phyloP scores from a whole-genome alignment of 169 alveolate species.

The Eimeria zaria region DNA sequence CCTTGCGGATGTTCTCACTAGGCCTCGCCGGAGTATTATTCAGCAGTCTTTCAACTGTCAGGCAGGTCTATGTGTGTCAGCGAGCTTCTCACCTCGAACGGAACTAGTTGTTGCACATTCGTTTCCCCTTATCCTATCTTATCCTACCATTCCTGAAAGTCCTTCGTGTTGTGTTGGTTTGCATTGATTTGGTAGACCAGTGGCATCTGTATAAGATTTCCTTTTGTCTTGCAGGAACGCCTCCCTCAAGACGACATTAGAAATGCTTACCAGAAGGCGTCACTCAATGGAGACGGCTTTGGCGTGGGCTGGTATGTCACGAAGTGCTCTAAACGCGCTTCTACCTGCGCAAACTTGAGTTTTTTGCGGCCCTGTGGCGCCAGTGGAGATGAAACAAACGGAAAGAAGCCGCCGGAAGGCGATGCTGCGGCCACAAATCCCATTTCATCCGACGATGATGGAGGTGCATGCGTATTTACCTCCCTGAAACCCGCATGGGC shows the following conservation, averaged over 20 bases:
- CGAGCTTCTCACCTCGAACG: neutral
- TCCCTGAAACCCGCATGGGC: slow-evolving; percentile 86
- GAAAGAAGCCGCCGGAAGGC: neutral
- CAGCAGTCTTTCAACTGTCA: slow-evolving; percentile 85
- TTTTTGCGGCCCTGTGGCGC: neutral
- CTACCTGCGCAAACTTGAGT: slow-evolving; percentile 9
- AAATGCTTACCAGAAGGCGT: slow-evolving; percentile 76
- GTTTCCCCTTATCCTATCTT: neutral
- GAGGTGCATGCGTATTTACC: slow-evolving; percentile 82
- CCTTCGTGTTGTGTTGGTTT: neutral
- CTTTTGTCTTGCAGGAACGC: slow-evolving; percentile 68
- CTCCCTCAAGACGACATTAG: slow-evolving; percentile 56
- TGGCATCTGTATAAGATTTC: neutral
- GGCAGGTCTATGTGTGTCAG: slow-evolving; percentile 50
- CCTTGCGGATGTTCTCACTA: slow-evolving; percentile 83
- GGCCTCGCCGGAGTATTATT: slow-evolving; percentile 81
- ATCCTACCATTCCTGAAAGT: neutral
- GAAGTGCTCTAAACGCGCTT: neutral
- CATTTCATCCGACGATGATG: slow-evolving; percentile 31
- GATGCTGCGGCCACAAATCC: neutral
- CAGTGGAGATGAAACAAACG: neutral
- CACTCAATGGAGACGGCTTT: slow-evolving; percentile 84
- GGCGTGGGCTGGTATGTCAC: slow-evolving; percentile 85
- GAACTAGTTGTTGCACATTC: neutral
- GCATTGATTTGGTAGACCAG: neutral